Evolutionary conservation across 371 early-diverging fungal species (phyloP), one percentile per base, ranked within the genome.

Genomic region (Funneliformis caledonium): DNA sequence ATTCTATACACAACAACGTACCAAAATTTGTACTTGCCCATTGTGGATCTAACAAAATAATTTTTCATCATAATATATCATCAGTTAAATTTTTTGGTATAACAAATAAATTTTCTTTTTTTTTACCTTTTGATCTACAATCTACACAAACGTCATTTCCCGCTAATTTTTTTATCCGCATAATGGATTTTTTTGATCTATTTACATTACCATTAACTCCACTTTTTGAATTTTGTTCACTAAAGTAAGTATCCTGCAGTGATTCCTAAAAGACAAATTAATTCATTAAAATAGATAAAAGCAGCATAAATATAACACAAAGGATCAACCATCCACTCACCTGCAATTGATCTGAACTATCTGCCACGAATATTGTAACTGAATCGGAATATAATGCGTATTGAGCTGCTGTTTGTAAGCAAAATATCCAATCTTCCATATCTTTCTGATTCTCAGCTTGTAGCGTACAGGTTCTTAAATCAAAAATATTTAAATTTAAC

Each of bases 11-110:
- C 60, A 99, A 86, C 64, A 97, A 89, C 8, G 93, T 90, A 22
- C 99, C 99, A 77, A 97, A 90, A 76, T 96, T 97, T 37, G 95
- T 91, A 82, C 94, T 93, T 9, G 96, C 95, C 99, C 99, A 99
- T 81, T 94, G 93, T 8, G 97, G 95, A 64, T 88, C 92, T 76
- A 82, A 42, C 31, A 22, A 11, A 69, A 47, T 4, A 16, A 72
- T 62, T 56, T 56, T 14, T 56, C 9, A 42, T 6, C 45, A 26
- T 26, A 42, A 48, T n/a, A 3, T n/a, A 45, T 22, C 22, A 42
- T 77, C 37, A 37, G 37, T 37, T 37, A 37, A 26, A 37, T 37
- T 37, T 37, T 37, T 2, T 3, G 3, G 37, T 37, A 37, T 37
- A 26, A 26, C 26, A 26, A 26, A 37, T 37, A 37, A 37, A 26